phyloP scores from a whole-genome alignment of 345 rosid genomes.

The Brassica rapa region DNA sequence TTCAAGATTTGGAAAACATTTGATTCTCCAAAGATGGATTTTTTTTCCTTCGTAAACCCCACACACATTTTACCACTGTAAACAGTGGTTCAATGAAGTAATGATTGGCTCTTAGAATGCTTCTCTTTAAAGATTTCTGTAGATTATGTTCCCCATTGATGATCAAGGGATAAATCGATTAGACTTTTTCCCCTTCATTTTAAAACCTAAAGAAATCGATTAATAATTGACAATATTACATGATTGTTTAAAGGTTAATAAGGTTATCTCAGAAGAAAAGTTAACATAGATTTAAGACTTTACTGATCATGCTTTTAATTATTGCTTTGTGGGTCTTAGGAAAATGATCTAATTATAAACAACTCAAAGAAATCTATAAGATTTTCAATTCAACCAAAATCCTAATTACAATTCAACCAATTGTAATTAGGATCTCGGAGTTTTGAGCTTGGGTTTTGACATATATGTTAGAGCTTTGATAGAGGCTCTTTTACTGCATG shows the following conservation, averaged over 20 bases:
- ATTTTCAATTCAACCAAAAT: background rate
- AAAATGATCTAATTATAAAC: background rate
- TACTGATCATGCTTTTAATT: background rate
- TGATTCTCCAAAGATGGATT: slow-evolving; percentile 5
- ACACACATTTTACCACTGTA: slow-evolving; percentile 4
- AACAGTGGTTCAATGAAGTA: slow-evolving; percentile 23
- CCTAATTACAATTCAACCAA: background rate
- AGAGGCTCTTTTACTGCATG: slow-evolving; percentile 3
- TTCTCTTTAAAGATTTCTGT: slow-evolving; percentile 36
- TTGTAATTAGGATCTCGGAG: slow-evolving; percentile 9
- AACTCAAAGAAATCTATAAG: background rate
- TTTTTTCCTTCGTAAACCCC: background rate
- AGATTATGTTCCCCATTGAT: slow-evolving; percentile 39
- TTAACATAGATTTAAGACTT: slow-evolving; percentile 1
- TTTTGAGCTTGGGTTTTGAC: slow-evolving; percentile 28
- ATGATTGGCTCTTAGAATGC: slow-evolving; percentile 40
- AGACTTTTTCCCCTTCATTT: slow-evolving; percentile 3
- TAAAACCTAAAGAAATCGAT: slow-evolving; percentile 35
- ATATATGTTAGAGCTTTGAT: slow-evolving; percentile 7
- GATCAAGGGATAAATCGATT: slow-evolving; percentile 24
- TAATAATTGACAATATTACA: slow-evolving; percentile 28
- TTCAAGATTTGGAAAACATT: slow-evolving; percentile 4
- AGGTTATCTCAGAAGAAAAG: slow-evolving; percentile 33
- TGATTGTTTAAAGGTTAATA: slow-evolving; percentile 32
- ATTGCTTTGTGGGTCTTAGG: slow-evolving; percentile 17